Percentiles rank a stretch among this genome's conserved stretches.
These are phyloP conservation scores for Moelleriella libera DNA, from an alignment of 2,329 filamentous ascomycete species.

Conservation along the genomic window DNA sequence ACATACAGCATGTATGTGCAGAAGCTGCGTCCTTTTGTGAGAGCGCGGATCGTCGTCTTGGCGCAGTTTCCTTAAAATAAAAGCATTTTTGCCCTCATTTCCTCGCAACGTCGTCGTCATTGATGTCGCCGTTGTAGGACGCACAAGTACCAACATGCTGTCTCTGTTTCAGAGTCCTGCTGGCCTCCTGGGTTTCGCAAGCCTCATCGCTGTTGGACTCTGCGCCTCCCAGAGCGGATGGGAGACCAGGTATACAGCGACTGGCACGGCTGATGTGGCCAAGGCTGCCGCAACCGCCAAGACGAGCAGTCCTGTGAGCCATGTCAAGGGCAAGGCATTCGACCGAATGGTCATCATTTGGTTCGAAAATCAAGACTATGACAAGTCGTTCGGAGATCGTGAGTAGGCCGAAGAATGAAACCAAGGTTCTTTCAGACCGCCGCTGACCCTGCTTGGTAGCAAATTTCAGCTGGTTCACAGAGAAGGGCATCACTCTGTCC, in stretches of 20 bases:
- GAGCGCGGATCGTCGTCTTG: no score
- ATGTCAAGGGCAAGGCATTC: slow-evolving; percentile 58
- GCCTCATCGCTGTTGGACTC: slow-evolving; percentile 10
- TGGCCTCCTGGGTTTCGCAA: slow-evolving; percentile 12
- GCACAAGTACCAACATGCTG: neutral
- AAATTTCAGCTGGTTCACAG: slow-evolving; percentile 14
- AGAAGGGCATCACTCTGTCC: slow-evolving; percentile 16
- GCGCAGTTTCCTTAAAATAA: no score
- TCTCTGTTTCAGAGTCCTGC: slow-evolving; percentile 5
- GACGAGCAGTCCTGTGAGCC: slow-evolving; percentile 44
- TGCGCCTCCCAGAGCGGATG: slow-evolving; percentile 10
- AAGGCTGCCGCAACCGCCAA: slow-evolving; percentile 45
- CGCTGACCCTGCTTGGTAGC: slow-evolving; percentile 4
- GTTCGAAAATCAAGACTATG: slow-evolving; percentile 64
- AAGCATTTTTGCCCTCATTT: no score
- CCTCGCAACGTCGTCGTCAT: no score
- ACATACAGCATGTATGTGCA: no score
- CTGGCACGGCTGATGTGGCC: slow-evolving; percentile 32
- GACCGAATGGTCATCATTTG: slow-evolving; percentile 60
- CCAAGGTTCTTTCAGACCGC: neutral
- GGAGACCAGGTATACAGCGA: slow-evolving; percentile 35
- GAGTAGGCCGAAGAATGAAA: slow-evolving; percentile 11
- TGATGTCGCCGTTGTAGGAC: no score
- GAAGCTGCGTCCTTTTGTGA: no score
- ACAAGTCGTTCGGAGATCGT: slow-evolving; percentile 49